phyloP scores from a whole-genome alignment of 1,139 yeast species.

The Geotrichum citri-aurantii region DNA sequence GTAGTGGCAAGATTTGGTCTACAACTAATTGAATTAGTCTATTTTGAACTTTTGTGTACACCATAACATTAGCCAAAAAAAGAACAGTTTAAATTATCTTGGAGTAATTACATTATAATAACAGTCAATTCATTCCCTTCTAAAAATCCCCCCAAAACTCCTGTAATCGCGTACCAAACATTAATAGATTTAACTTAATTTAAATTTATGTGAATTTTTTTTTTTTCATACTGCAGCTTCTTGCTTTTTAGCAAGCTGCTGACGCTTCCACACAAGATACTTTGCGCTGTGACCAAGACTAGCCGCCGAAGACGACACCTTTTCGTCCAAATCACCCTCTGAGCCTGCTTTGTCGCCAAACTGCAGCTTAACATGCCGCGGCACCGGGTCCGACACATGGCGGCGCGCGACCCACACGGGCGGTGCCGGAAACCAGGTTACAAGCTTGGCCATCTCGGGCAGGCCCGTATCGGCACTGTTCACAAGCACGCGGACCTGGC shows the following conservation, averaged over 20 bases:
- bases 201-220: too few species aligned
- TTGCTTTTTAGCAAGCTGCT: conserved; percentile 3
- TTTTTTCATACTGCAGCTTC: background rate
- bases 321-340: conserved; percentile 27
- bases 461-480: conserved; percentile 11
- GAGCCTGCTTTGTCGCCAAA: background rate
- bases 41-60: too few species aligned
- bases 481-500: conserved; percentile 10
- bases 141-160: too few species aligned
- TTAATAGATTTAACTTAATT: too few species aligned
- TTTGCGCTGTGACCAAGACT: conserved; percentile 62
- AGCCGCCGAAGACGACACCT: conserved; percentile 20
- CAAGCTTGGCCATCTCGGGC: conserved; percentile 32
- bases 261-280: conserved; percentile 61
- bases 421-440: conserved; percentile 78
- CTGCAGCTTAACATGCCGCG: conserved; percentile 16
- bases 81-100: too few species aligned
- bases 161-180: too few species aligned
- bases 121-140: too few species aligned
- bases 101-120: too few species aligned
- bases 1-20: too few species aligned
- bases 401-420: conserved; percentile 57
- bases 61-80: too few species aligned
- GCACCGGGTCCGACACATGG: conserved; percentile 33
- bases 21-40: too few species aligned